A percentile compares a stretch with the other conserved stretches of the same genome.
Conservation (phyloP, 805 yeast species). For the Hanseniaspora lachancei region DNA sequence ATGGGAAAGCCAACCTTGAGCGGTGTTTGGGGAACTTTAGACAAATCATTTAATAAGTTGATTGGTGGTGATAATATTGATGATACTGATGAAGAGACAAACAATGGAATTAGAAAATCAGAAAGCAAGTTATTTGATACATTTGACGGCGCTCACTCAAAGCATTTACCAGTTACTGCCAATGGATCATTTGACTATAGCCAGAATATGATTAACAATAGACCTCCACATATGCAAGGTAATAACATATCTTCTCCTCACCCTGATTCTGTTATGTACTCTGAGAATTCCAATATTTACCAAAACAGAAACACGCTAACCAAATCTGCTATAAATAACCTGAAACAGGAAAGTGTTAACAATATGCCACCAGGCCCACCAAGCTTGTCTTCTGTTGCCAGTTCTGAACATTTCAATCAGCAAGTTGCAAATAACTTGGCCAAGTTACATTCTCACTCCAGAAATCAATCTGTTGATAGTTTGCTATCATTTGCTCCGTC, state of each 20-base stretch:
- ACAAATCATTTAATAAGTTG: constrained; percentile 61
- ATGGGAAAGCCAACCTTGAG: constrained; percentile 65
- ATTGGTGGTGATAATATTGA: constrained; percentile 69
- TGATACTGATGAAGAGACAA: constrained; percentile 27
- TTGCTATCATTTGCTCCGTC: constrained; percentile 3
- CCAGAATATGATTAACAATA: background rate
- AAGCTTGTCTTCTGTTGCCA: constrained; percentile 7
- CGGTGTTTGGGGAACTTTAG: constrained; percentile 78
- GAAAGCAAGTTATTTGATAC: constrained; percentile 51
- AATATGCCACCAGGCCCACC: constrained; percentile 7
- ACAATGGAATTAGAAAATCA: constrained; percentile 21
- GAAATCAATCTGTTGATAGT: constrained; percentile 13
- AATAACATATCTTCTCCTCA: background rate
- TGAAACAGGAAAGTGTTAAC: constrained; percentile 3
- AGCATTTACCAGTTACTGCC: constrained; percentile 34
- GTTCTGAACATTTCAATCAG: constrained; percentile 13
- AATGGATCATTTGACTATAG: constrained; percentile 13
- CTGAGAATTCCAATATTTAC: background rate
- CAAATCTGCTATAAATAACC: constrained; percentile 3
- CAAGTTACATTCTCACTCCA: constrained; percentile 7
- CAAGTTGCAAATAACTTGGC: constrained; percentile 11
- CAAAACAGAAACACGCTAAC: constrained; percentile 1
- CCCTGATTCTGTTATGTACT: background rate
- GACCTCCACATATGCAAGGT: background rate
- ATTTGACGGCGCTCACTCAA: constrained; percentile 55